Evolutionary conservation across 2,329 filamentous ascomycete species (phyloP).

Genomic region (Erysiphe pulchra): DNA sequence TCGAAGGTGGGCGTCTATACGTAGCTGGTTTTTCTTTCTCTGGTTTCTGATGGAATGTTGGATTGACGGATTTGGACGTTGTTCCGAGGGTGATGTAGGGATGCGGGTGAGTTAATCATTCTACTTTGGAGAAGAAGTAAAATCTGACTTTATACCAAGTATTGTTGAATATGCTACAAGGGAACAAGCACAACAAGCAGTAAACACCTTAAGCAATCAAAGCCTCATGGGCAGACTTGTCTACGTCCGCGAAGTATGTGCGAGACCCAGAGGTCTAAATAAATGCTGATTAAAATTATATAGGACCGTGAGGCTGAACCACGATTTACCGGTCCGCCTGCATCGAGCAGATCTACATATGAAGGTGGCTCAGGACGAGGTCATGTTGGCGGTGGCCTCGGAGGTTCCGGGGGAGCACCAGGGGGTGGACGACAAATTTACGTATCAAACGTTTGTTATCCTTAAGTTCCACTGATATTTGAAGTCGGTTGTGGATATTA

Average conservation of each 20-base stretch:
- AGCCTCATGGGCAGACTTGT: slow-evolving; percentile 96
- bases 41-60: slow-evolving; percentile 64
- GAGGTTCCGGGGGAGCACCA: slow-evolving; percentile 25
- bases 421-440: slow-evolving; percentile 75
- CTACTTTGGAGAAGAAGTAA: no score
- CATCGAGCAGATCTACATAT: slow-evolving; percentile 35
- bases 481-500: slow-evolving; percentile 1
- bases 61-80: slow-evolving; percentile 97
- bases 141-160: slow-evolving; percentile 22
- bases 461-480: slow-evolving; percentile 9
- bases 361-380: slow-evolving; percentile 20
- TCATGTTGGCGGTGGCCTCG: slow-evolving; percentile 23
- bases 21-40: slow-evolving; percentile 49
- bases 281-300: neutral
- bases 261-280: neutral
- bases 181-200: slow-evolving; percentile 95
- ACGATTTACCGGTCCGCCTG: slow-evolving; percentile 61
- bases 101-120: slow-evolving; percentile 59
- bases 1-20: slow-evolving; percentile 98
- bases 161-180: slow-evolving; percentile 99
- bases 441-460: slow-evolving; percentile 78
- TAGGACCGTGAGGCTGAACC: slow-evolving; percentile 96
- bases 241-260: slow-evolving; percentile 80
- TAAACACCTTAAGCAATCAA: slow-evolving; percentile 95
- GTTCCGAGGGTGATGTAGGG: slow-evolving; percentile 84